These are phyloP conservation scores for Pseudocercospora crystallina DNA, from an alignment of 2,329 filamentous ascomycete genomes.

Conservation along the genomic window DNA sequence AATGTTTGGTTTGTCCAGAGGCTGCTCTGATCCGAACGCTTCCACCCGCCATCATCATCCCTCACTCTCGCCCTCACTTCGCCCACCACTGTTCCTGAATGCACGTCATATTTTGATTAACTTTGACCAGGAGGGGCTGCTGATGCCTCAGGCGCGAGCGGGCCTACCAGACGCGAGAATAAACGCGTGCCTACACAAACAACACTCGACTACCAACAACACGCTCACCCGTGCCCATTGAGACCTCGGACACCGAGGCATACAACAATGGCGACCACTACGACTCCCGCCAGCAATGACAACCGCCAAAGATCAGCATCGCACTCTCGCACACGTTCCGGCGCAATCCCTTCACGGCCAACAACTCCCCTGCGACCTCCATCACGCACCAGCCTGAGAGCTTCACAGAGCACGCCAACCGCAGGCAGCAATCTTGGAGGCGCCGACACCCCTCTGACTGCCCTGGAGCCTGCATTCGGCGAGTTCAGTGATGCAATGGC, in stretches of 20 bases:
- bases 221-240: neutral
- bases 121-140: no score
- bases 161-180: neutral
- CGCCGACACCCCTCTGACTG: slow-evolving; percentile 69
- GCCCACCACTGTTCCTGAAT: no score
- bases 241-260: neutral
- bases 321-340: slow-evolving; percentile 48
- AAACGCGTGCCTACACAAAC: slow-evolving; percentile 2
- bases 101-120: no score
- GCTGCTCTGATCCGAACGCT: neutral
- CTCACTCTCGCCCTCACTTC: neutral
- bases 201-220: neutral
- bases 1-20: no score
- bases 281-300: slow-evolving; percentile 13
- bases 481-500: slow-evolving; percentile 93
- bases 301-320: slow-evolving; percentile 17
- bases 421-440: slow-evolving; percentile 40
- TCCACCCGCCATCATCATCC: neutral
- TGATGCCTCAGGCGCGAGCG: no score
- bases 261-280: slow-evolving; percentile 20
- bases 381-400: slow-evolving; percentile 83
- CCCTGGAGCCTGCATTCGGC: slow-evolving; percentile 85
- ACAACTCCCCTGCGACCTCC: slow-evolving; percentile 90
- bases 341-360: slow-evolving; percentile 65
- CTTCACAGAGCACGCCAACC: slow-evolving; percentile 57